These are phyloP conservation scores for Lactarius hatsudake DNA, from an alignment of 768 basidiomycete species.

Conservation along the genomic window DNA sequence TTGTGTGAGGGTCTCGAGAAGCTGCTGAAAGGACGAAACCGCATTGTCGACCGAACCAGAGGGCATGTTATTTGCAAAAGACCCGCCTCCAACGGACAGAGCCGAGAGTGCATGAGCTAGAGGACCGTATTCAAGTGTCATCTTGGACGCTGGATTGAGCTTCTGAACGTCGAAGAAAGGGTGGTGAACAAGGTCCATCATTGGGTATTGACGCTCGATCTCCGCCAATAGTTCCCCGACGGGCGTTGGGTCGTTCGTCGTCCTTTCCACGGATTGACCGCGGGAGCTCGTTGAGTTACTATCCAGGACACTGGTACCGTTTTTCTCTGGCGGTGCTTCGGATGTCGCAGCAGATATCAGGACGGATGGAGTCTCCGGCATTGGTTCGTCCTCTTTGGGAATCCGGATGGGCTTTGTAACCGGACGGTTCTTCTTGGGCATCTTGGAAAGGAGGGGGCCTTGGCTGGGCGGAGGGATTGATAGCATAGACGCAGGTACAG, in stretches of 20 bases:
- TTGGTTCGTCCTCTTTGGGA: conserved; percentile 55
- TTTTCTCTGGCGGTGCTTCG: conserved; percentile 42
- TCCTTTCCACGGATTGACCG: conserved; percentile 56
- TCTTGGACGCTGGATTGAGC: conserved; percentile 71
- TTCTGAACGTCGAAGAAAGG: conserved; percentile 72
- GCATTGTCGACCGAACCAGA: conserved; percentile 89
- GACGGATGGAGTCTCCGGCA: conserved; percentile 42
- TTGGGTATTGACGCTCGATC: conserved; percentile 57
- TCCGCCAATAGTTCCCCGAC: conserved; percentile 67
- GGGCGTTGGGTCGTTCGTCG: conserved; percentile 46
- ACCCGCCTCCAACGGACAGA: conserved; percentile 79
- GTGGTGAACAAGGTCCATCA: conserved; percentile 64
- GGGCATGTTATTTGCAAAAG: conserved; percentile 79
- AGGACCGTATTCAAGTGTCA: conserved; percentile 82
- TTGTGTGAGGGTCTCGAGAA: conserved; percentile 84
- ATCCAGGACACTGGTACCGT: conserved; percentile 36
- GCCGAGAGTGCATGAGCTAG: conserved; percentile 84
- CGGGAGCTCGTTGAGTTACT: conserved; percentile 57
- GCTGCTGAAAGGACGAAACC: conserved; percentile 84
- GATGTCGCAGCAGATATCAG: conserved; percentile 46
- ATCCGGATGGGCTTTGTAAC: conserved; percentile 54
- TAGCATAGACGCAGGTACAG: conserved; percentile 26
- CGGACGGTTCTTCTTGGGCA: conserved; percentile 81
- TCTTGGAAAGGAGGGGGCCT: conserved; percentile 74
- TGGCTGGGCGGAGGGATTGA: conserved; percentile 46